Conservation (phyloP, 2,329 filamentous ascomycete genomes). For the Trichoderma sp. region DNA sequence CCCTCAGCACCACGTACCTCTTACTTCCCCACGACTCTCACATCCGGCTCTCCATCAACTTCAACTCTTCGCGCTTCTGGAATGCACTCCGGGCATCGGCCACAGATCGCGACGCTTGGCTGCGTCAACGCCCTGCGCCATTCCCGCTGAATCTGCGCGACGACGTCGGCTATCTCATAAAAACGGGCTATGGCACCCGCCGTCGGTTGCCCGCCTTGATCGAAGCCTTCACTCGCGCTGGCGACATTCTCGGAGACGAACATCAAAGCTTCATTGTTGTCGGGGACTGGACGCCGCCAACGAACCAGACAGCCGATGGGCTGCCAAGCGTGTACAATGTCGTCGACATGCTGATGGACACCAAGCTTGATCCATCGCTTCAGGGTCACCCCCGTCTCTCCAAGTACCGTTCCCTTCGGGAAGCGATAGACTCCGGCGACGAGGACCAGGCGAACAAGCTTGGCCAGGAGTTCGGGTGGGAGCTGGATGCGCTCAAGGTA, state of each 20-base stretch:
- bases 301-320: slow-evolving; percentile 39
- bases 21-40: slow-evolving; percentile 41
- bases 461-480: slow-evolving; percentile 49
- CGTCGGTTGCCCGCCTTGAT: slow-evolving; percentile 52
- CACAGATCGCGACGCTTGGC: slow-evolving; percentile 46
- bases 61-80: slow-evolving; percentile 41
- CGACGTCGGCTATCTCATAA: slow-evolving; percentile 56
- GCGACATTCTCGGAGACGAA: slow-evolving; percentile 42
- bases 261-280: slow-evolving; percentile 52
- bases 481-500: slow-evolving; percentile 55
- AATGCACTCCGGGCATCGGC: slow-evolving; percentile 38
- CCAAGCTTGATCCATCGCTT: slow-evolving; percentile 36
- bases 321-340: slow-evolving; percentile 44
- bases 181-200: slow-evolving; percentile 59
- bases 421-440: slow-evolving; percentile 44
- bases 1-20: slow-evolving; percentile 35
- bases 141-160: slow-evolving; percentile 49
- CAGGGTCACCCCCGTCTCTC: slow-evolving; percentile 41
- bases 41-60: slow-evolving; percentile 40
- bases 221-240: slow-evolving; percentile 44
- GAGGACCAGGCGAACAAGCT: slow-evolving; percentile 43
- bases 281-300: slow-evolving; percentile 52
- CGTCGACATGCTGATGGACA: slow-evolving; percentile 43
- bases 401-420: slow-evolving; percentile 47
- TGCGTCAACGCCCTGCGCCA: slow-evolving; percentile 41